phyloP scores from a whole-genome alignment of 257 asterid genomes.

The Eucommia ulmoides region DNA sequence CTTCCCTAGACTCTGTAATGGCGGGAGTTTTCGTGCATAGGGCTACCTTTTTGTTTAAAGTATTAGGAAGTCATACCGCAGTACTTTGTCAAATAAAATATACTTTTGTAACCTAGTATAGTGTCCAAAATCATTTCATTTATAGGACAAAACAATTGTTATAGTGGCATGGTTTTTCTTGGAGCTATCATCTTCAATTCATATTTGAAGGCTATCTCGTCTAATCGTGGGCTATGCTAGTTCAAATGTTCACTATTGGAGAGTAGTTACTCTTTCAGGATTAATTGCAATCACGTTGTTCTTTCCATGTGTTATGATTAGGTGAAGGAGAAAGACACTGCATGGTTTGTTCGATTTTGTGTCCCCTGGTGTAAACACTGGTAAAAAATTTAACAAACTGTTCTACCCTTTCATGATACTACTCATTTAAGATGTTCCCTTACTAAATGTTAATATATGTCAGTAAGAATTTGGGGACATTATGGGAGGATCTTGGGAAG shows the following conservation, averaged over 20 bases:
- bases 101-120: no score
- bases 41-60: no score
- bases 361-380: constrained; percentile 99
- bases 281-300: not conserved
- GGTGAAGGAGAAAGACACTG: constrained; percentile 95
- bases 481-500: constrained; percentile 96
- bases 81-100: no score
- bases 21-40: no score
- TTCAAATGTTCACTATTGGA: not conserved
- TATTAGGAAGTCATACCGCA: no score
- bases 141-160: not conserved
- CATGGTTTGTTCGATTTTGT: constrained; percentile 94
- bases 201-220: not conserved
- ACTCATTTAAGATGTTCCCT: not conserved
- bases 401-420: not conserved
- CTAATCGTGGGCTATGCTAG: not conserved
- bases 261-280: not conserved
- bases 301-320: constrained; percentile 13
- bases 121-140: not conserved
- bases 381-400: constrained; percentile 22
- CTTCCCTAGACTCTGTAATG: no score
- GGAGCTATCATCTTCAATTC: not conserved
- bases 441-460: not conserved
- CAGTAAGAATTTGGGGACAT: constrained; percentile 87
- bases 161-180: not conserved